Conservation (phyloP, 176 grass and related monocot species). For the Thinopyrum elongatum region DNA sequence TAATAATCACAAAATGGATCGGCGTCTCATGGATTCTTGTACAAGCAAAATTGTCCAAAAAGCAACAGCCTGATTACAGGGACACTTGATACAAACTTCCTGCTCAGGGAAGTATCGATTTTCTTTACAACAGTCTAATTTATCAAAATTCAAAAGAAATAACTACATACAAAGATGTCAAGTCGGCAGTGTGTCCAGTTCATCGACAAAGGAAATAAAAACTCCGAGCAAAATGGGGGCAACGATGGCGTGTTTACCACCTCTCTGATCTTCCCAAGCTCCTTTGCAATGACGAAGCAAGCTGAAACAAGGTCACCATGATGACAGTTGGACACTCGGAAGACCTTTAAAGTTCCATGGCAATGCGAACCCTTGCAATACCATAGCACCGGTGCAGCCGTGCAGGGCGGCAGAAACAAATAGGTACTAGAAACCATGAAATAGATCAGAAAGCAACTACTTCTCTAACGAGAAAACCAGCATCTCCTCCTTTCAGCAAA, state of each 20-base stretch:
- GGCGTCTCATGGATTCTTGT: neutral
- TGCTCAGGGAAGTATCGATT: conserved; percentile 1
- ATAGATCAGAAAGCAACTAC: conserved; percentile 25
- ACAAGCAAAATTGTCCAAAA: conserved; percentile 13
- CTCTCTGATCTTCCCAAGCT: conserved; percentile 19
- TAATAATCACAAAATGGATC: neutral
- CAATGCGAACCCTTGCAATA: neutral
- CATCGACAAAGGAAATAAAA: conserved; percentile 23
- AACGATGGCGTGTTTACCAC: conserved; percentile 6
- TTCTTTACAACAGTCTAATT: conserved; percentile 39
- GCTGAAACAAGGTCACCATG: conserved; percentile 23
- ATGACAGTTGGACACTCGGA: neutral
- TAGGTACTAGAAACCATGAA: conserved; percentile 22
- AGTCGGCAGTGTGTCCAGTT: conserved; percentile 13
- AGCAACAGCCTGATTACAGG: neutral
- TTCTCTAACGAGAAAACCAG: conserved; percentile 31
- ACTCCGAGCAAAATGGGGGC: neutral
- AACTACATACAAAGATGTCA: conserved; percentile 31
- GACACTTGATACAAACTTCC: conserved; percentile 12
- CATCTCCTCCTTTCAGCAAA: conserved; percentile 9
- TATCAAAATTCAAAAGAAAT: conserved; percentile 29
- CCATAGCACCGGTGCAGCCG: neutral
- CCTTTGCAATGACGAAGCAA: conserved; percentile 8
- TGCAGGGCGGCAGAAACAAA: conserved; percentile 27
- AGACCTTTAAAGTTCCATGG: conserved; percentile 1